Evolutionary conservation across 163 green algal species (phyloP), one percentile per base, ranked within the genome.

Genomic region (Picocystis sp.): DNA sequence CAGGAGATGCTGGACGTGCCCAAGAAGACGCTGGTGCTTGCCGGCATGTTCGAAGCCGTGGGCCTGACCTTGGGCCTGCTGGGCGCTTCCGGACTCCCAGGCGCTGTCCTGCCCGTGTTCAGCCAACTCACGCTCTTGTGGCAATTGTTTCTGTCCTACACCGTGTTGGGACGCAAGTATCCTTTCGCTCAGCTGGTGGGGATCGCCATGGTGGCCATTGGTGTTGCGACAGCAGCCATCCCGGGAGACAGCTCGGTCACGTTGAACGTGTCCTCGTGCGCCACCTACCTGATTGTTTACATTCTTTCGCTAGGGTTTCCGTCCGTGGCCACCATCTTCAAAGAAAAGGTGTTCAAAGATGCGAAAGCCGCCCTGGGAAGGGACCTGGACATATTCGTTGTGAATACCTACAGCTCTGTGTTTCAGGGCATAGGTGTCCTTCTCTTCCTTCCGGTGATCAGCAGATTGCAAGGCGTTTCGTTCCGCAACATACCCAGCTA

Each of bases 241-340:
- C 19, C 61, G 58, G 35, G 38, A 52, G 43, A 17, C 43, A 50
- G 12, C 23, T 76, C 43, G 2, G 8, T 52, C 15, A n/a, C 5
- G 21, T 8, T 43, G 1, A 35, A 45, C 3, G 29, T 38, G 5
- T 38, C 29, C 29, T 38, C 29, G 5, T 38, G 29, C 29, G 56
- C 58, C 1, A 14, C 63, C 15, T 81, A 65, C 41, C 55, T 72
- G 1, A 19, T 22, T 0, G 52, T 83, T 2, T 85, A 64, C 47
- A 50, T 76, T 5, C 45, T 69, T 15, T 75, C 60, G 49, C 75
- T 86, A 57, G 52, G 74, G 14, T 83, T 86, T 57, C 78, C 78
- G 2, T 73, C 77, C 1, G 53, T 86, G 1, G 65, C 48, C 48
- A 35, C 48, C 5, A 24, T 55, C 17, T 24, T 55, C 21, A 55